Base-by-base conservation (phyloP, 176 grass and related monocot genomes). In the Areca catechu region DNA sequence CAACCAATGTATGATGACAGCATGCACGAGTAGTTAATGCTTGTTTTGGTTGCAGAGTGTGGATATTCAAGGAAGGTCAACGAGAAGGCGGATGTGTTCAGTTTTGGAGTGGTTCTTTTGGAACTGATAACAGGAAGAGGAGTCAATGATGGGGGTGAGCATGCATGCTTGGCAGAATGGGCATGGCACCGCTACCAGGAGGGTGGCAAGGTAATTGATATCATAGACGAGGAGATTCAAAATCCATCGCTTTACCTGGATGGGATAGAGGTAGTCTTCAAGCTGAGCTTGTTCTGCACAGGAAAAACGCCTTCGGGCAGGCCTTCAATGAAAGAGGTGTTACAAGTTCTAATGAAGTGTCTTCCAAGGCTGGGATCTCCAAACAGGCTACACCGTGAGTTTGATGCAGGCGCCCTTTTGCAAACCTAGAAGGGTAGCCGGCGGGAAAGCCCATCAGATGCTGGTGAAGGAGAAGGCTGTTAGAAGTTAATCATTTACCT, bases 31-130 rank as follows among this genome's bases (percentile, higher is more conserved):
- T 30, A 9, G 50, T 5, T 18, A 10, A 23, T 17, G 4, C 37
- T 24, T 47, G 54, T 53, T 4, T 70, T 54, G n/a, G 15, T 69
- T 74, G 20, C 71, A 80, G 79, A 86, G 37, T 67, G 76, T 10
- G 69, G 28, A 23, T 78, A 19, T 6, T 57, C 21, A 4, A 62
- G 61, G 60, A 86, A 79, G 12, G 67, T 88, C 27, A 76, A 65
- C 51, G 81, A 82, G 63, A 95, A 90, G 65, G 58, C 83, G 53
- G 72, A 91, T 22, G 82, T 86, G 0, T 91, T 73, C 19, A 80
- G 82, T 61, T 91, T 86, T 17, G 79, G 89, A 9, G 76, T 91
- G 7, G 69, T 91, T 70, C 72, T 91, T 7, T 15, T 91, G 62
- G 89, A 86, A 60, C 58, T 86, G 34, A 60, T 49, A 47, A 80